phyloP scores from a whole-genome alignment of 768 basidiomycete genomes.

The Auricularia heimuer region DNA sequence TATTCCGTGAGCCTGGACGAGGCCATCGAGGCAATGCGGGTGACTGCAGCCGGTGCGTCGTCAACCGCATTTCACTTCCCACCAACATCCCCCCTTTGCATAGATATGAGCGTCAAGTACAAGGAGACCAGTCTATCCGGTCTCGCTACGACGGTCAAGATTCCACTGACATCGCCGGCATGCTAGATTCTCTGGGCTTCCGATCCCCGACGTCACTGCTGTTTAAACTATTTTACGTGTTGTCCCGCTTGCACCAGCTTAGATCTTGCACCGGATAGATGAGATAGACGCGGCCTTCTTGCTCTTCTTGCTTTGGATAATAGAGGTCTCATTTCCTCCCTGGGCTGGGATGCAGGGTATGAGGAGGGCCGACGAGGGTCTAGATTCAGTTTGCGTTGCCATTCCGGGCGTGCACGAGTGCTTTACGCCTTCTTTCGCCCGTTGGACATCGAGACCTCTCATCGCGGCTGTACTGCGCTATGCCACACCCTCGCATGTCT shows the following conservation, averaged over 20 bases:
- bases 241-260: no score
- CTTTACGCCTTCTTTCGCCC: neutral
- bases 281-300: neutral
- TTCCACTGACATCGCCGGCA: constrained; percentile 76
- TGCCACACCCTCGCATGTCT: neutral
- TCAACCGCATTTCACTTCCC: constrained; percentile 4
- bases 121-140: constrained; percentile 90
- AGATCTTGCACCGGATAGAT: neutral
- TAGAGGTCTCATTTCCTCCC: neutral
- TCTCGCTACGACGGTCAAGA: constrained; percentile 61
- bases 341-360: neutral
- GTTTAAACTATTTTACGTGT: neutral
- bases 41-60: constrained; percentile 49
- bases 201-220: neutral
- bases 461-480: neutral
- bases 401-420: neutral
- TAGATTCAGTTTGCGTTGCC: neutral
- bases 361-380: neutral
- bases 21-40: constrained; percentile 89
- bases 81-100: constrained; percentile 8
- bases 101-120: constrained; percentile 92
- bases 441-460: neutral
- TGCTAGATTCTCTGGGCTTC: constrained; percentile 32
- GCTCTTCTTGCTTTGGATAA: neutral
- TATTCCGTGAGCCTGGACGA: constrained; percentile 87